Base-by-base conservation (phyloP, 169 alveolate species). In the Plasmodium vivax region DNA sequence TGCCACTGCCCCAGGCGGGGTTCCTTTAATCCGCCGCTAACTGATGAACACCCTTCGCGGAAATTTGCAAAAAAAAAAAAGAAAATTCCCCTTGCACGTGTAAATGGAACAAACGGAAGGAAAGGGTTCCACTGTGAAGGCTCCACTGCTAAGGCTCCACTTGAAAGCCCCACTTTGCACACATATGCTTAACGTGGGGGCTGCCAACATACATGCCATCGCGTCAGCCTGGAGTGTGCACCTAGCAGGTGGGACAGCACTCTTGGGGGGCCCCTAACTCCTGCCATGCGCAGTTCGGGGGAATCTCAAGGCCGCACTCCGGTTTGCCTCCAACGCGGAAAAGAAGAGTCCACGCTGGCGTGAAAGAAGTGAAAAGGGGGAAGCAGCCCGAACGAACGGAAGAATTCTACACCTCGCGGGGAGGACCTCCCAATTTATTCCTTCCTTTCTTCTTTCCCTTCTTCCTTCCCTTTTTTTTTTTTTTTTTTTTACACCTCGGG, bases 401-500 rank as follows among this genome's bases (percentile, higher is more conserved):
- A 47, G n/a, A 47, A 47, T 47, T 5, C 58, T 8, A 47, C 58
- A 47, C 12, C 6, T 12, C 58, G 58, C n/a, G 58, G 58, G n/a
- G 12, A 16, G 10, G 58, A 47, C n/a, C 1, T 47, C 58, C n/a
- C n/a, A 47, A 30, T 75, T 75, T 75, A 2, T 41, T 36, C 6
- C 41, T 75, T 75, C 32, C n/a, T 0, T 75, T 75, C 4, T 75
- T 75, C 32, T 5, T 3, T 56, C 14, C 7, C 4, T 56, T 30
- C 72, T 56, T 6, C 27, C 27, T 12, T 56, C 7, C 7, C 19
- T 62, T 62, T 62, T 62, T 62, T 2, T 62, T 62, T 62, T 19
- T n/a, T 62, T 62, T 62, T 62, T 62, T 62, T 62, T n/a, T n/a
- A n/a, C 75, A 19, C 75, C 75, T 62, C 58, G 58, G 58, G 58